phyloP scores from a whole-genome alignment of 148 eudicot species.

The Spergularia bocconei region DNA sequence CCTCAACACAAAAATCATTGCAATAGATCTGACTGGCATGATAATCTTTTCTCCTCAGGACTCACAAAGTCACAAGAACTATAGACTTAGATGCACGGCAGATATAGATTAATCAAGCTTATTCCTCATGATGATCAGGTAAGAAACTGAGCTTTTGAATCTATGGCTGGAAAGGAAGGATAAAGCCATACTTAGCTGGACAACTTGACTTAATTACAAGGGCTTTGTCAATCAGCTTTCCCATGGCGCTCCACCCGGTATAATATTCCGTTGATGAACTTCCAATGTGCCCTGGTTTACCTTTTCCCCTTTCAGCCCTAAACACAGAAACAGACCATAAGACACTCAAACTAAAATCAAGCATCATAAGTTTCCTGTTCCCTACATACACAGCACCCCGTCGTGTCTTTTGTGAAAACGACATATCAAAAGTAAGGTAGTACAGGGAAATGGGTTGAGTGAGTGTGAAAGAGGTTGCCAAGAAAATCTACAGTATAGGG shows the following conservation, averaged over 20 bases:
- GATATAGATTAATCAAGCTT: no score
- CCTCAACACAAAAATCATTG: no score
- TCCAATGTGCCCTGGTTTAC: conserved; percentile 67
- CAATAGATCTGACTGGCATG: no score
- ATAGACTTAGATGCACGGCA: no score
- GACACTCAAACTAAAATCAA: not conserved
- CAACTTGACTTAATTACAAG: conserved; percentile 74
- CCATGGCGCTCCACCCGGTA: conserved; percentile 96
- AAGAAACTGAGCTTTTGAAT: not conserved
- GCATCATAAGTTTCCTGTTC: not conserved
- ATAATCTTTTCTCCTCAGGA: no score
- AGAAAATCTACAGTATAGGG: not conserved
- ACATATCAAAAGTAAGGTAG: no score
- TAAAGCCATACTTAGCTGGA: conserved; percentile 83
- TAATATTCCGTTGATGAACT: conserved; percentile 88
- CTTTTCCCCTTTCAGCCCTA: conserved; percentile 83
- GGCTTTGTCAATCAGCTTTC: conserved; percentile 62
- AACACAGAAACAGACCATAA: conserved; percentile 15
- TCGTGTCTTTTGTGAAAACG: not conserved
- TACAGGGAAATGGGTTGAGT: no score
- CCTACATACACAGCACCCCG: not conserved
- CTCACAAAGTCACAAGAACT: no score
- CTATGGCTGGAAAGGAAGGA: conserved; percentile 17
- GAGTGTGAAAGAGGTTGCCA: not conserved
- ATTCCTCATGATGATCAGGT: no score